Conservation (phyloP, 2,329 filamentous ascomycete genomes). For the Fusarium xylarioides region DNA sequence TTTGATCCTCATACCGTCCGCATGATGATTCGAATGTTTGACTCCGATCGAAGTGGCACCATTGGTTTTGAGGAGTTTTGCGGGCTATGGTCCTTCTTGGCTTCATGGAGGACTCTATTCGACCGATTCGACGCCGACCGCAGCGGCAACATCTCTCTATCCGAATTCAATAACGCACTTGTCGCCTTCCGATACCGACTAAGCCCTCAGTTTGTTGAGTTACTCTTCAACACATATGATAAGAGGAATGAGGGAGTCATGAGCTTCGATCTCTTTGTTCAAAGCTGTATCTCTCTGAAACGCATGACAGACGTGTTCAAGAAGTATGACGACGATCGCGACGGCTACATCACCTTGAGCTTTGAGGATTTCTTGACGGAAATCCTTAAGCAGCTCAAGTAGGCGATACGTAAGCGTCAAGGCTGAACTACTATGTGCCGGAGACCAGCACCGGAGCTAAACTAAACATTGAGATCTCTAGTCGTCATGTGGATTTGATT, state of each 20-base stretch:
- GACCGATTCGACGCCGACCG: constrained; percentile 93
- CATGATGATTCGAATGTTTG: constrained; percentile 99
- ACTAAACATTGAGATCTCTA: background rate
- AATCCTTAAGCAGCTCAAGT: constrained; percentile 69
- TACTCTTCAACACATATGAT: constrained; percentile 91
- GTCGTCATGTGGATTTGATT: constrained; percentile 1
- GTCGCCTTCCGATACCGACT: constrained; percentile 94
- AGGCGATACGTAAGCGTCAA: background rate
- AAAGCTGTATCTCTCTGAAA: constrained; percentile 96
- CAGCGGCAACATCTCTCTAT: constrained; percentile 84
- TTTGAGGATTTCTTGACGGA: constrained; percentile 84
- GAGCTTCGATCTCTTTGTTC: constrained; percentile 96
- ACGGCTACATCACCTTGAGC: constrained; percentile 87
- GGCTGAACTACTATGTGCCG: background rate
- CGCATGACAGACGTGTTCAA: constrained; percentile 99
- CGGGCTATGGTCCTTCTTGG: constrained; percentile 94
- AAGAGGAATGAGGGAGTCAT: constrained; percentile 75
- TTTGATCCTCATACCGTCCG: constrained; percentile 94
- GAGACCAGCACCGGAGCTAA: background rate
- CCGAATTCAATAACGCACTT: constrained; percentile 90
- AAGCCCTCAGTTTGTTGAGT: constrained; percentile 81
- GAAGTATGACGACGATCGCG: constrained; percentile 96
- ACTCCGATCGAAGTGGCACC: constrained; percentile 85
- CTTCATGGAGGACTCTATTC: constrained; percentile 92
- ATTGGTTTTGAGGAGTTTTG: constrained; percentile 98